Evolutionary conservation across 345 rosid species (phyloP), one percentile per base, ranked within the genome.

Genomic region (Eucalyptus erythrocorys): DNA sequence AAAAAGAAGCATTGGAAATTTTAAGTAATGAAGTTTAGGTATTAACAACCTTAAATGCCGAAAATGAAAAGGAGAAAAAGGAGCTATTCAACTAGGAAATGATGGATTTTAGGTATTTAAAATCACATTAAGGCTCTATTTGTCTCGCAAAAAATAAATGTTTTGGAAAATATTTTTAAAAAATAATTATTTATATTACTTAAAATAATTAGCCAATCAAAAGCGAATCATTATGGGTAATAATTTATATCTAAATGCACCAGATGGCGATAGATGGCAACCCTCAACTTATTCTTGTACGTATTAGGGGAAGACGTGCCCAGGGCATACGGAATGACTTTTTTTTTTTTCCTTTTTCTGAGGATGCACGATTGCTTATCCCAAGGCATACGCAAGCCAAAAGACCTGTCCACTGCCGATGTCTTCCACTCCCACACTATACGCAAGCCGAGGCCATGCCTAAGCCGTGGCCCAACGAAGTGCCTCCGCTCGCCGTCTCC

Each of bases 151-250:
- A 24, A 55, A 24, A 55, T 0, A 0, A 24, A 55, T 10, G 1
- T 22, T 26, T 55, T 55, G 5, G 0, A 55, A 55, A 22, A 19
- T 53, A 19, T 51, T 1, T 55, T 55, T 4, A 3, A 53, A 53
- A 55, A 2, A 10, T 55, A 8, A 55, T 55, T 10, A 55, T 10
- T 55, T 55, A 24, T 51, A 24, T 4, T 10, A 0, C 13, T 2
- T 55, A 9, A 55, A 24, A 55, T 55, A 55, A 55, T 55, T 55
- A 55, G 3, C 24, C 13, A 24, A 24, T 0, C 3, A 55, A 55
- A 24, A 24, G 0, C 6, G 1, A 22, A 22, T 55, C 12, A 55
- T 55, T 24, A 24, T 55, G 0, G 1, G 4, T 1, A 2, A 2
- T 4, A 55, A 22, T 55, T 55, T 55, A 22, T 4, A 24, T 55